phyloP scores from a whole-genome alignment of 352 stramenopile species.

The Globisporangium camurandrum region DNA sequence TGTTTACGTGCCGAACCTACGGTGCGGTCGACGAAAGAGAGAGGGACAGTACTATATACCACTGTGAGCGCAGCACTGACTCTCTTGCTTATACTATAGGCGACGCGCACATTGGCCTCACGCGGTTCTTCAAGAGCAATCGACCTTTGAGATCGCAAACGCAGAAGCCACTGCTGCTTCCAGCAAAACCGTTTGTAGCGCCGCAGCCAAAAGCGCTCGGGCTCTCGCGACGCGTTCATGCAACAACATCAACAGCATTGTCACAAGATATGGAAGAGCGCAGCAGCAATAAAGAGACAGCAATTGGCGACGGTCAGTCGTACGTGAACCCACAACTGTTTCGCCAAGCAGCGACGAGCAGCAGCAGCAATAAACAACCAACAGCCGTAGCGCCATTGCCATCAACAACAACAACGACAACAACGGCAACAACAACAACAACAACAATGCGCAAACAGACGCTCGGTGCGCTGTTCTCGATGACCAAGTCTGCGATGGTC shows the following conservation, averaged over 20 bases:
- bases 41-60: no score
- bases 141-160: no score
- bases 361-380: neutral
- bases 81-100: slow-evolving; percentile 20
- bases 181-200: slow-evolving; percentile 13
- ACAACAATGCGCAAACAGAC: slow-evolving; percentile 31
- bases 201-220: slow-evolving; percentile 30
- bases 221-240: slow-evolving; percentile 22
- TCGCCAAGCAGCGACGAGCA: slow-evolving; percentile 8
- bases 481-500: slow-evolving; percentile 47
- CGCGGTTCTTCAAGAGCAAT: slow-evolving; percentile 80
- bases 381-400: neutral
- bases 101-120: slow-evolving; percentile 76
- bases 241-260: slow-evolving; percentile 1
- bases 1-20: slow-evolving; percentile 51
- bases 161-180: slow-evolving; percentile 15
- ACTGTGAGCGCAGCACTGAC: no score
- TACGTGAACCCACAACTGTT: slow-evolving; percentile 74
- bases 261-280: slow-evolving; percentile 4
- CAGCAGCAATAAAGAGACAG: slow-evolving; percentile 10
- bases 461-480: slow-evolving; percentile 47
- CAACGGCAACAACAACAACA: neutral
- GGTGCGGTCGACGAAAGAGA: no score
- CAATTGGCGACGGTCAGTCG: slow-evolving; percentile 74
- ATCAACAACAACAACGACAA: neutral